Percentiles rank a stretch among this genome's conserved stretches.
Evolutionary conservation across 352 stramenopile genomes (phyloP).

Genomic region (Pythium vanterpoolii): DNA sequence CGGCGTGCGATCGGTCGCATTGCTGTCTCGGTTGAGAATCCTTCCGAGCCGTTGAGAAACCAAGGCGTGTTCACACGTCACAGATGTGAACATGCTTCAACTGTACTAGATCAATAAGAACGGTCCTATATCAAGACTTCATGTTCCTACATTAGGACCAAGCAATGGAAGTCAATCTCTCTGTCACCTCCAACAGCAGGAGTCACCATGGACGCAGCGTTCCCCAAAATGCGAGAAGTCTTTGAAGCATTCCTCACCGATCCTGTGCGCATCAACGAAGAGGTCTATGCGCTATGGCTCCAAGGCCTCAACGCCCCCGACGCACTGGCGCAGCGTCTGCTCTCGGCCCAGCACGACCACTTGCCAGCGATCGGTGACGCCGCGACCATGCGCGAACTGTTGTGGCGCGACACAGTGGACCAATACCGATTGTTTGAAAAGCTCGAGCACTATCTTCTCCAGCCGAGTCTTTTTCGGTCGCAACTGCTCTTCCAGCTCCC

Average conservation of each 20-base stretch:
- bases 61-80: neutral
- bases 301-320: constrained; percentile 62
- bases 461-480: constrained; percentile 73
- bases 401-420: constrained; percentile 79
- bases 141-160: neutral
- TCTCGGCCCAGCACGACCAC: constrained; percentile 34
- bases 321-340: constrained; percentile 47
- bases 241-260: constrained; percentile 83
- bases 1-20: no score
- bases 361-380: constrained; percentile 53
- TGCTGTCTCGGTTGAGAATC: no score
- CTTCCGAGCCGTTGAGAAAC: no score
- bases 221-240: constrained; percentile 62
- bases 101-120: no score
- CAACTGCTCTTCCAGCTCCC: constrained; percentile 84
- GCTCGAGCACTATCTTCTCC: constrained; percentile 79
- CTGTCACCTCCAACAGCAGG: neutral
- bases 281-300: constrained; percentile 79
- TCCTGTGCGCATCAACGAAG: constrained; percentile 73
- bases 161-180: neutral
- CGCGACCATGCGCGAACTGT: constrained; percentile 54
- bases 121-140: no score
- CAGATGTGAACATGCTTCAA: neutral
- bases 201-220: constrained; percentile 1
- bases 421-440: constrained; percentile 85